These are phyloP conservation scores for Cercospora citrullina DNA, from an alignment of 2,329 filamentous ascomycete genomes.

Conservation along the genomic window DNA sequence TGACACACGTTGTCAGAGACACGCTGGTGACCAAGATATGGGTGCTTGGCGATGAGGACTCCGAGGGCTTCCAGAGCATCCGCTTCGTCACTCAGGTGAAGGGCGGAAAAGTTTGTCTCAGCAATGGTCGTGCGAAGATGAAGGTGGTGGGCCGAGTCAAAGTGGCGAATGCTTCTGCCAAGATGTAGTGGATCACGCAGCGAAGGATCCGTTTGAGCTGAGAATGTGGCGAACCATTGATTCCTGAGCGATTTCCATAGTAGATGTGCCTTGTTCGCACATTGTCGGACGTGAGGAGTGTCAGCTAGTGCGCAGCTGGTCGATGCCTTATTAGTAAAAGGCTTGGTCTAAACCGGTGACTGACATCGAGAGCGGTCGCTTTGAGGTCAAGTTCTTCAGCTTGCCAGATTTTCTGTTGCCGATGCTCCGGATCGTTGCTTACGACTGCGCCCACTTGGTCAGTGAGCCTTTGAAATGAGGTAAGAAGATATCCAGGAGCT, in stretches of 20 bases:
- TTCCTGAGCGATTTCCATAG: neutral
- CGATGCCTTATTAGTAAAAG: rapidly evolving
- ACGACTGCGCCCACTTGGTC: neutral
- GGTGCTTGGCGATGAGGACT: neutral
- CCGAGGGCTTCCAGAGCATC: neutral
- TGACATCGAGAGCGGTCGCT: neutral
- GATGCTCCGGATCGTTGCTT: neutral
- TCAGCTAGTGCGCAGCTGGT: neutral
- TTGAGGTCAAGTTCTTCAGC: neutral
- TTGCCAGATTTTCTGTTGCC: neutral
- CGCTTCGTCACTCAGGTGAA: neutral
- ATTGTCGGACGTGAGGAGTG: no score
- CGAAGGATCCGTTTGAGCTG: neutral
- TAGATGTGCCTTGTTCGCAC: neutral
- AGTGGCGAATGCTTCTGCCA: neutral
- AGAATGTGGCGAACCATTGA: neutral
- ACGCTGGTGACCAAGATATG: neutral
- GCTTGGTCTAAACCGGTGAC: neutral
- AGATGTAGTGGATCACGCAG: neutral
- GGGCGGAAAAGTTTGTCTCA: neutral
- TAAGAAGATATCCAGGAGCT: neutral
- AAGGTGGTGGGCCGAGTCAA: neutral
- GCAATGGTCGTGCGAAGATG: neutral
- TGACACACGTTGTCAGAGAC: neutral
- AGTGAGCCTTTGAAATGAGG: neutral